These are phyloP conservation scores for Neurospora sp. DNA, from an alignment of 495 filamentous ascomycete genomes.

Conservation along the genomic window DNA sequence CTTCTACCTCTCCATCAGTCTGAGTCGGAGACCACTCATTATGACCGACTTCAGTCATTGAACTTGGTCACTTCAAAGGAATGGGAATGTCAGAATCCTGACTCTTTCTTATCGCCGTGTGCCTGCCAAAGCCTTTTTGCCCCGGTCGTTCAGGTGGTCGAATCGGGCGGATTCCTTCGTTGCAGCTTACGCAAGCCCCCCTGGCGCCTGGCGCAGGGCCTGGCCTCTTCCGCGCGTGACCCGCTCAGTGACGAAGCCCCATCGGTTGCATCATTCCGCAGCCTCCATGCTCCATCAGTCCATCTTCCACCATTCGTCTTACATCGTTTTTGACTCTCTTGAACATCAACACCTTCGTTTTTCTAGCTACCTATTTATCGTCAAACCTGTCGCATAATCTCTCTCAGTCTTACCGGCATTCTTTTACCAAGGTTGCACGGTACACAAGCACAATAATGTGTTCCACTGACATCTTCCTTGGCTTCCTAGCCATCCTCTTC, in stretches of 20 bases:
- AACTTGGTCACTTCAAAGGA: not conserved
- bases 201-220: not conserved
- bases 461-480: constrained; percentile 78
- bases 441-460: constrained; percentile 32
- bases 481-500: constrained; percentile 81
- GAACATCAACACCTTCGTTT: not conserved
- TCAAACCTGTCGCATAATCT: not conserved
- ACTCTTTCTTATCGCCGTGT: not conserved
- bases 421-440: not conserved
- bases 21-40: not conserved
- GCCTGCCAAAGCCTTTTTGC: not conserved
- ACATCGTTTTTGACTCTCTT: not conserved
- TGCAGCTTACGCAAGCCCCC: not conserved
- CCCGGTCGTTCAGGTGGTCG: not conserved
- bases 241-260: not conserved
- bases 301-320: constrained; percentile 1
- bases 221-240: not conserved
- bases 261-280: not conserved
- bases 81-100: not conserved
- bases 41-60: not conserved
- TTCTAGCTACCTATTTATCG: not conserved
- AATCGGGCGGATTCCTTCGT: not conserved
- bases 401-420: not conserved
- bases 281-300: not conserved
- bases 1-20: not conserved